Conservation (phyloP, 2,329 filamentous ascomycete species). For the Stromatinia cepivora region DNA sequence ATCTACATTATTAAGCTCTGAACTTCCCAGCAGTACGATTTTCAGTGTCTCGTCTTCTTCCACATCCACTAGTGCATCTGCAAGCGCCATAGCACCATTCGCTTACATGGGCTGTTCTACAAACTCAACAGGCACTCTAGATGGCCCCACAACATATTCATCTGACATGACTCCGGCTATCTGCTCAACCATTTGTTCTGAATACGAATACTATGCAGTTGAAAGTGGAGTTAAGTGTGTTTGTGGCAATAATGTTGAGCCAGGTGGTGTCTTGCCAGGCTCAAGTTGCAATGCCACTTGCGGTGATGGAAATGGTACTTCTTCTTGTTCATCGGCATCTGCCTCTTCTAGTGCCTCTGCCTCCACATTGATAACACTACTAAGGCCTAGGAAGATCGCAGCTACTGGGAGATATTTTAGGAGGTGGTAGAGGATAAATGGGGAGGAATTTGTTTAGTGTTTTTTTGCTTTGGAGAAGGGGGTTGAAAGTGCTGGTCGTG, state of each 20-base stretch:
- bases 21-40: neutral
- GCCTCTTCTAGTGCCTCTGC: neutral
- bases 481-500: neutral
- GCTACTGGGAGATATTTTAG: neutral
- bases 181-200: constrained; percentile 13
- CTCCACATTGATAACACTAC: constrained; percentile 11
- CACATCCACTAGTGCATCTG: neutral
- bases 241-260: constrained; percentile 9
- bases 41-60: neutral
- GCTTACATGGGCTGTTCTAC: constrained; percentile 20
- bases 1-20: neutral
- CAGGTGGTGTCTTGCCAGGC: neutral
- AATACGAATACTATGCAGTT: constrained; percentile 20
- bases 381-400: constrained; percentile 4
- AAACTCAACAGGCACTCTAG: constrained; percentile 13
- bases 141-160: constrained; percentile 14
- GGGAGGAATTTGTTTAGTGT: neutral
- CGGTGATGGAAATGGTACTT: constrained; percentile 17
- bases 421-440: neutral
- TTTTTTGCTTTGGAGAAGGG: neutral
- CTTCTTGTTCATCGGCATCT: neutral
- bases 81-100: constrained; percentile 1
- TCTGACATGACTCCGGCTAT: constrained; percentile 5
- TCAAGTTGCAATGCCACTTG: constrained; percentile 17
- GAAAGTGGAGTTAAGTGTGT: constrained; percentile 17